These are phyloP conservation scores for Vigna nakashimae DNA, from an alignment of 306 rosid genomes.

Conservation along the genomic window DNA sequence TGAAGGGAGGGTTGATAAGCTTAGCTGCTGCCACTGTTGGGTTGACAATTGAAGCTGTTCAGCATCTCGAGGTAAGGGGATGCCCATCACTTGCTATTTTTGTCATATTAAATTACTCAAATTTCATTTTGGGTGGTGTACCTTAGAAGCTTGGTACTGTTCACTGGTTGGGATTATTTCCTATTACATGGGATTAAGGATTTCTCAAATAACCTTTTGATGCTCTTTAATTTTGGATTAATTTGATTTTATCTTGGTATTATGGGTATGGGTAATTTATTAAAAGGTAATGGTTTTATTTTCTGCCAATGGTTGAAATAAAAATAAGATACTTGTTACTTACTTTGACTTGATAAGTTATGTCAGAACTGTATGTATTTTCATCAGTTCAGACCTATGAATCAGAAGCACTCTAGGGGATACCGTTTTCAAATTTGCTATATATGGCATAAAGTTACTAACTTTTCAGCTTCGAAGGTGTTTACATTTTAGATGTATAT, in stretches of 20 bases:
- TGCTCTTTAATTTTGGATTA: background rate
- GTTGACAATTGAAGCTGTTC: constrained; percentile 80
- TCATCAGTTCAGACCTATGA: background rate
- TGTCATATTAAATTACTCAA: constrained; percentile 12
- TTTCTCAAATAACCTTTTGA: constrained; percentile 7
- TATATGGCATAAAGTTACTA: background rate
- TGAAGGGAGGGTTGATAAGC: constrained; percentile 95
- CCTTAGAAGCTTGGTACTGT: constrained; percentile 24
- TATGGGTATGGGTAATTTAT: background rate
- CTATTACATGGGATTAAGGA: constrained; percentile 3
- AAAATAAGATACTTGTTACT: constrained; percentile 6
- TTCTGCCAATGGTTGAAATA: constrained; percentile 1
- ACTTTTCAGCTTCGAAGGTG: background rate
- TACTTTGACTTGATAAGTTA: constrained; percentile 3
- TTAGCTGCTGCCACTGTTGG: constrained; percentile 99
- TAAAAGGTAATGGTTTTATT: constrained; percentile 1
- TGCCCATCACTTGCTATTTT: constrained; percentile 15
- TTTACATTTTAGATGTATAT: background rate
- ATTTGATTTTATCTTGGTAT: background rate
- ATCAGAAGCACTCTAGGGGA: constrained; percentile 15
- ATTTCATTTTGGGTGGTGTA: constrained; percentile 14
- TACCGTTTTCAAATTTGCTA: background rate
- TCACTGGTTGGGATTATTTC: constrained; percentile 4
- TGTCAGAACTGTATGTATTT: background rate
- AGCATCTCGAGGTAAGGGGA: constrained; percentile 88